Evolutionary conservation across 495 filamentous ascomycete genomes (phyloP).

Genomic region (Annulohypoxylon bovei): DNA sequence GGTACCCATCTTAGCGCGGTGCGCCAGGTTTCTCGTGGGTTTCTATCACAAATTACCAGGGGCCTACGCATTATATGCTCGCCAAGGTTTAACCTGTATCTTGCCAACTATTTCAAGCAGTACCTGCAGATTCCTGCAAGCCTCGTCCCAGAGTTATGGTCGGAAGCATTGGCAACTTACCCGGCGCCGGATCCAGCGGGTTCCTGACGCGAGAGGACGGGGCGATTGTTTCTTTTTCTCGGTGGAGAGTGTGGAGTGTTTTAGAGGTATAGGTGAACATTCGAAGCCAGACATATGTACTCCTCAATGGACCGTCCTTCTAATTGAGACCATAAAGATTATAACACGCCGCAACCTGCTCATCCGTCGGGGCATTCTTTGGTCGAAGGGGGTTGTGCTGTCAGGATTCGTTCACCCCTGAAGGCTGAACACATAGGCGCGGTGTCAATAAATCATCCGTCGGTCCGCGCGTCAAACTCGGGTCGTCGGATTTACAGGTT

Average conservation of each 20-base stretch:
- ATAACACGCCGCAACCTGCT: neutral
- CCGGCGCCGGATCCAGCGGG: conserved; percentile 17
- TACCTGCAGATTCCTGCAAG: conserved; percentile 10
- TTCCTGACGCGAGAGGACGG: conserved; percentile 5
- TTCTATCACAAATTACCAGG: neutral
- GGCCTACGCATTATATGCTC: neutral
- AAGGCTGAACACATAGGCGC: neutral
- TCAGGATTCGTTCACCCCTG: neutral
- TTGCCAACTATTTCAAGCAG: neutral
- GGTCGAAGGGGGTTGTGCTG: neutral
- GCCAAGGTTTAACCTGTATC: neutral
- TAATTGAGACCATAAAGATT: neutral
- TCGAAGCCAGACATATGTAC: neutral
- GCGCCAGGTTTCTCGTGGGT: conserved; percentile 1
- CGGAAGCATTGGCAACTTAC: neutral
- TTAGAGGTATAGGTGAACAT: neutral
- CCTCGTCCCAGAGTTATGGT: neutral
- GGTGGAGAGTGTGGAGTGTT: neutral
- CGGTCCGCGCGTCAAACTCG: neutral
- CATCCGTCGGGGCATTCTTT: neutral
- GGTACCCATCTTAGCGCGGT: neutral
- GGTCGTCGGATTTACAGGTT: neutral
- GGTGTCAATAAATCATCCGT: neutral
- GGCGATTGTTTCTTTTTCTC: neutral
- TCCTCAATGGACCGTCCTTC: neutral